Conservation (phyloP, 176 grass and related monocot genomes). For the Chloris gayana region DNA sequence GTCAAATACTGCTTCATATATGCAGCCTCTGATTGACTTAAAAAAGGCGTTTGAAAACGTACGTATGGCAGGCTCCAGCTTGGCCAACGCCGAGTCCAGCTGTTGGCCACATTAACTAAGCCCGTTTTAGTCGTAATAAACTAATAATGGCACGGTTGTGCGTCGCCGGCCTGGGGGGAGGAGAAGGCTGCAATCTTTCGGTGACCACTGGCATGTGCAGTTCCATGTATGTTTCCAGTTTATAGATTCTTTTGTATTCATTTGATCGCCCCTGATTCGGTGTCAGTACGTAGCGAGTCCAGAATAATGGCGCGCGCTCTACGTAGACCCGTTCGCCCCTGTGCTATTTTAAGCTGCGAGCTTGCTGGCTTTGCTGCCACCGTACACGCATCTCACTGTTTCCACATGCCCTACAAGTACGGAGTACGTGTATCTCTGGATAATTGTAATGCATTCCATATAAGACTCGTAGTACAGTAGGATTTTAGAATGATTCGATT, state of each 20-base stretch:
- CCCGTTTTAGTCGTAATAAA: slow-evolving; percentile 39
- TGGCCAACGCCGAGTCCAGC: slow-evolving; percentile 51
- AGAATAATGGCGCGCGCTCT: slow-evolving; percentile 26
- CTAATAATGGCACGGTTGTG: slow-evolving; percentile 14
- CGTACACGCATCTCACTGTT: slow-evolving; percentile 1
- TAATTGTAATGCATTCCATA: too few relatives aligned
- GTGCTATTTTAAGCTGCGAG: neutral
- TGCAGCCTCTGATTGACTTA: slow-evolving; percentile 31
- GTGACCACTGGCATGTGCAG: slow-evolving; percentile 45
- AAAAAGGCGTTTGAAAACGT: slow-evolving; percentile 19
- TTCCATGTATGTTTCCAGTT: neutral
- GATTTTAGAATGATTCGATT: too few relatives aligned
- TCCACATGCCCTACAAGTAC: slow-evolving; percentile 10
- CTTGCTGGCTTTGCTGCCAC: slow-evolving; percentile 11
- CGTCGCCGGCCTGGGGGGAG: neutral
- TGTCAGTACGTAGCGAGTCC: slow-evolving; percentile 23
- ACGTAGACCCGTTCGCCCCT: neutral
- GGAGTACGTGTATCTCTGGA: too few relatives aligned
- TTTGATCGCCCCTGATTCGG: slow-evolving; percentile 40
- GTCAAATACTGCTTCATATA: slow-evolving; percentile 16
- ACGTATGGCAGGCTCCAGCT: slow-evolving; percentile 42
- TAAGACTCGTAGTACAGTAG: too few relatives aligned
- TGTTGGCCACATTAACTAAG: slow-evolving; percentile 24
- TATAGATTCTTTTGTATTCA: neutral
- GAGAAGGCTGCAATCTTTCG: slow-evolving; percentile 40